Conservation (phyloP, 2,329 filamentous ascomycete species). For the Botryosphaeria dothidea region DNA sequence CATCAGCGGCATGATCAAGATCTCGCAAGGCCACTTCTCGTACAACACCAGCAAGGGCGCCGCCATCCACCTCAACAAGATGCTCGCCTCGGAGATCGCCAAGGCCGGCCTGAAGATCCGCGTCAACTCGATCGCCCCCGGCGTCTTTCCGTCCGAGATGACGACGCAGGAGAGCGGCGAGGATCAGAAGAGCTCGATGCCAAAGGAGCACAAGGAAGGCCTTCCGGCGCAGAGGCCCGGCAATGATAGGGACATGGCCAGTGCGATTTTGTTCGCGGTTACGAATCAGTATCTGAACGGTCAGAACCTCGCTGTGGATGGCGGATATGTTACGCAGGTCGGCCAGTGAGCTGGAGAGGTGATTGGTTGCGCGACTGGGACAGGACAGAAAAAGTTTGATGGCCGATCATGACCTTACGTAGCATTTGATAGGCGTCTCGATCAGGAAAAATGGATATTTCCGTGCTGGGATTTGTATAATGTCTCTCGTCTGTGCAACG, state of each 20-base stretch:
- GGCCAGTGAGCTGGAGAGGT: conserved; percentile 27
- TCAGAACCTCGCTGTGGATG: conserved; percentile 52
- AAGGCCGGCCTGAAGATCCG: conserved; percentile 55
- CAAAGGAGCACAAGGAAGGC: conserved; percentile 53
- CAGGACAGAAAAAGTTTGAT: neutral
- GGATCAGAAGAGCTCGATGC: conserved; percentile 56
- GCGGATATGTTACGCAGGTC: conserved; percentile 49
- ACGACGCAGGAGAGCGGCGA: conserved; percentile 51
- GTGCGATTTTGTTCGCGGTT: conserved; percentile 56
- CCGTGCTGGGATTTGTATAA: too few species aligned
- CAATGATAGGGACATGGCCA: conserved; percentile 61
- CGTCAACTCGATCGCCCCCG: conserved; percentile 59
- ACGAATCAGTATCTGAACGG: conserved; percentile 53
- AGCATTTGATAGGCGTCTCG: neutral
- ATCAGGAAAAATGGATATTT: neutral
- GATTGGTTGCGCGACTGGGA: neutral
- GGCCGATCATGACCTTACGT: neutral
- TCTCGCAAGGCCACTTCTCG: conserved; percentile 48
- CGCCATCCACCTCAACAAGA: conserved; percentile 56
- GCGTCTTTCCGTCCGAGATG: conserved; percentile 61
- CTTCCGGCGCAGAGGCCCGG: conserved; percentile 55
- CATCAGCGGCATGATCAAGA: conserved; percentile 49
- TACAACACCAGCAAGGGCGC: conserved; percentile 55
- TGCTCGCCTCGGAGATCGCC: conserved; percentile 57
- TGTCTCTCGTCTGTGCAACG: too few species aligned